A percentile compares a stretch with the other conserved stretches of the same genome.
Conservation (phyloP, 352 stramenopile species). For the Blastocystis sp. region DNA sequence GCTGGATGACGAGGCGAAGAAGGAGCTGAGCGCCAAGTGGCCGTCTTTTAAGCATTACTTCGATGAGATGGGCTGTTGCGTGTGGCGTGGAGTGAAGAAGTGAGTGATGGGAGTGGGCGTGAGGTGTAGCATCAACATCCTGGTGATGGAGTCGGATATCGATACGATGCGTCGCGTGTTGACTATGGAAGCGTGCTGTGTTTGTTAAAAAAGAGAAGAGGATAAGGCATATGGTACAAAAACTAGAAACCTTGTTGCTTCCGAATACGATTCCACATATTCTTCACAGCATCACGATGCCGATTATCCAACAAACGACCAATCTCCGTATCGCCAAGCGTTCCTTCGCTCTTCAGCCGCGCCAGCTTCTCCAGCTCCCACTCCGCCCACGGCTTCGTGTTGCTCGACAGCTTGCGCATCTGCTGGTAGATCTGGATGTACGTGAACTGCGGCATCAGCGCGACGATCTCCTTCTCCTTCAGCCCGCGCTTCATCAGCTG, state of each 20-base stretch:
- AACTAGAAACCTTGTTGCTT: slow-evolving; percentile 13
- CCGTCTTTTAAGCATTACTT: slow-evolving; percentile 43
- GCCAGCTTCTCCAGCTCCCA: slow-evolving; percentile 45
- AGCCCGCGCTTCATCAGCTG: slow-evolving; percentile 6
- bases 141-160: slow-evolving; percentile 68
- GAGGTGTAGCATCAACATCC: slow-evolving; percentile 65
- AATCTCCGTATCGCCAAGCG: slow-evolving; percentile 50
- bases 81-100: slow-evolving; percentile 64
- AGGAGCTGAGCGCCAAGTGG: slow-evolving; percentile 35
- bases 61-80: slow-evolving; percentile 57
- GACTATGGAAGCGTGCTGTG: slow-evolving; percentile 14
- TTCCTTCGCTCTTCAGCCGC: slow-evolving; percentile 32
- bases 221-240: background rate
- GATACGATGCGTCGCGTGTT: slow-evolving; percentile 64
- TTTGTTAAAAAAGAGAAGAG: slow-evolving; percentile 47
- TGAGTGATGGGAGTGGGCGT: background rate
- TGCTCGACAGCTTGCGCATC: slow-evolving; percentile 29
- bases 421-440: slow-evolving; percentile 70
- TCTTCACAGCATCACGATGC: slow-evolving; percentile 65
- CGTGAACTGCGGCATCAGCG: slow-evolving; percentile 48
- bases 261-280: slow-evolving; percentile 49
- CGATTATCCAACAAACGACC: slow-evolving; percentile 48
- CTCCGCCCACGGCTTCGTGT: slow-evolving; percentile 40
- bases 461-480: slow-evolving; percentile 45
- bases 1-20: slow-evolving; percentile 50